Conservation (phyloP, 768 basidiomycete genomes). For the Leccinum subgranulosum region DNA sequence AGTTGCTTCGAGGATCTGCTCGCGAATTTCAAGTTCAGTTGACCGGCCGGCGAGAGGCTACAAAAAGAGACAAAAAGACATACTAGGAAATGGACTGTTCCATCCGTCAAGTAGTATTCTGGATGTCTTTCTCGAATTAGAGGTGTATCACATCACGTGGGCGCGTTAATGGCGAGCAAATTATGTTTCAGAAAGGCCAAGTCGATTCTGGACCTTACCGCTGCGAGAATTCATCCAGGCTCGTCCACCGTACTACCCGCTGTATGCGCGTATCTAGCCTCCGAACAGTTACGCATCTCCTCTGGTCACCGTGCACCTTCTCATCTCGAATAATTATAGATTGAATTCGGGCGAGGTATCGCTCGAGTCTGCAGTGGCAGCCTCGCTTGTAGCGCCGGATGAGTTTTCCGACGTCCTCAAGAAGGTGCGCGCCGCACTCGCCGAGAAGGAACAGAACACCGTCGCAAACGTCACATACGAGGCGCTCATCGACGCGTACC, state of each 20-base stretch:
- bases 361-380: slow-evolving; percentile 20
- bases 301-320: background rate
- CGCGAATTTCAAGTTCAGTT: no score
- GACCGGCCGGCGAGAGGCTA: no score
- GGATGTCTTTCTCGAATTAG: no score
- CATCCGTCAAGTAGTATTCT: no score
- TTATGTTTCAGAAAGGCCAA: slow-evolving; percentile 16
- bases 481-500: slow-evolving; percentile 30
- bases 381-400: slow-evolving; percentile 21
- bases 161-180: no score
- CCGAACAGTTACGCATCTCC: slow-evolving; percentile 25
- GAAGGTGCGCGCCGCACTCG: slow-evolving; percentile 18
- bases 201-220: slow-evolving; percentile 19
- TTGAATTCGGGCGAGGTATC: slow-evolving; percentile 28
- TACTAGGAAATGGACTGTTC: no score
- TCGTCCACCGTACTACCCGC: slow-evolving; percentile 26
- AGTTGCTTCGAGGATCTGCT: no score
- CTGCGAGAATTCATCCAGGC: slow-evolving; percentile 24
- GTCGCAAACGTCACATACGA: slow-evolving; percentile 23
- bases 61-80: no score
- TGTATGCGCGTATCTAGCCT: slow-evolving; percentile 31
- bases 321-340: slow-evolving; percentile 4
- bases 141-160: background rate
- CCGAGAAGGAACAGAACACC: background rate
- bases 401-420: slow-evolving; percentile 26